phyloP scores from a whole-genome alignment of 148 eudicot genomes.

The Cornus florida region DNA sequence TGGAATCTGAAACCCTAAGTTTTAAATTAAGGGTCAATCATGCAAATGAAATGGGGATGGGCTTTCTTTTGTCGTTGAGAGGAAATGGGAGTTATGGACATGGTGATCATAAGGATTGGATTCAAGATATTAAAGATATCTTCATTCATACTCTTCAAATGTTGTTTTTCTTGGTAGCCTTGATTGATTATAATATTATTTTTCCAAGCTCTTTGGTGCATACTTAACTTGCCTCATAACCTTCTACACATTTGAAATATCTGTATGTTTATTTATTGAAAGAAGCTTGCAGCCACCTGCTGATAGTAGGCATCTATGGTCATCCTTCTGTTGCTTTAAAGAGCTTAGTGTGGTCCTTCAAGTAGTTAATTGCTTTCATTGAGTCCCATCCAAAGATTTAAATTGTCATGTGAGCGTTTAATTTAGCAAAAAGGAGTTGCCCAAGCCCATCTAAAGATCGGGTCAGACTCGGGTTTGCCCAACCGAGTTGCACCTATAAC shows the following conservation, averaged over 20 bases:
- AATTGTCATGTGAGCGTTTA: too few species aligned
- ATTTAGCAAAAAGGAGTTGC: too few species aligned
- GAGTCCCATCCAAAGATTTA: too few species aligned
- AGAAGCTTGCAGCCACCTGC: background rate
- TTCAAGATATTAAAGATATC: too few species aligned
- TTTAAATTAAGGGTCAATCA: background rate
- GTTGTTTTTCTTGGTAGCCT: too few species aligned
- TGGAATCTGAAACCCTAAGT: background rate
- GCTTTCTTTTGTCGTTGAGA: background rate
- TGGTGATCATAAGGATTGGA: background rate
- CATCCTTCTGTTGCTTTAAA: background rate
- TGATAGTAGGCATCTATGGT: background rate
- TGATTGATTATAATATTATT: too few species aligned
- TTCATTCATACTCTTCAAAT: background rate
- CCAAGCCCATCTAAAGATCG: too few species aligned
- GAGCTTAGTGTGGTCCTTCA: background rate
- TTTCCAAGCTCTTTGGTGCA: background rate
- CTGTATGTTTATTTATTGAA: too few species aligned
- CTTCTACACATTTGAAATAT: background rate
- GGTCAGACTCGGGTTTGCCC: too few species aligned
- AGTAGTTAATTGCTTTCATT: background rate
- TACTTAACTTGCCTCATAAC: background rate
- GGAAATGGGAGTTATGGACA: background rate
- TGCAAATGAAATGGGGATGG: background rate
- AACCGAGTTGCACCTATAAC: too few species aligned